Base-by-base conservation (phyloP, 495 filamentous ascomycete genomes). In the Talaromyces liani region DNA sequence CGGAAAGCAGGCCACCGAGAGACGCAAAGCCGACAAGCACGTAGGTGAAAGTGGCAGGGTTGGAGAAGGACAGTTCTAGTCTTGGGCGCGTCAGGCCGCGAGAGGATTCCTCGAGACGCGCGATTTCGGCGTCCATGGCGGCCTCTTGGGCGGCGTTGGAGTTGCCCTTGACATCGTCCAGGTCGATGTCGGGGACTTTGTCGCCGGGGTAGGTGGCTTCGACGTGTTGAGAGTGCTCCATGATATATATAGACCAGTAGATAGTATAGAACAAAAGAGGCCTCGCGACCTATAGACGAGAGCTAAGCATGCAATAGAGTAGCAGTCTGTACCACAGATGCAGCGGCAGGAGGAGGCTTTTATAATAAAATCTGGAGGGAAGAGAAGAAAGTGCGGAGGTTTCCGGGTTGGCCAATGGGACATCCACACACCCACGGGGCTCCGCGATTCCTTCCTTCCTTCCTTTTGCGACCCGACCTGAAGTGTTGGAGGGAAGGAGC, bases 1-100 rank as follows among this genome's bases (percentile, higher is more conserved):
- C 85, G 10, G 83, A 86, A 1, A 87, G 78, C 34, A 87, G 64
- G 68, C 84, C 85, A 62, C 84, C 84, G 80, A 86, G 83, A 3
- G 81, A 84, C 29, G 84, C 85, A 66, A 87, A 87, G 31, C 75
- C 83, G n/a, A 86, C 84, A 9, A 87, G 77, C 14, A 87, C 67
- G 68, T 77, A 86, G 36, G 83, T 86, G 66, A 85, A 87, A 53
- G 70, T 45, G 39, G 70, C 72, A 0, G 80, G 80, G 65, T 77
- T 78, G 45, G 70, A 63, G 33, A 75, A 55, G 2, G 65, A 71
- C 24, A 77, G 51, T 22, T 74, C 68, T 27, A 76, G 68, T 47
- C 67, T 64, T n/a, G 71, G 58, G 64, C 67, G 68, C 60, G 72
- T 75, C 27, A 73, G 8, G 6, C 64, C 55, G 27, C 67, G 69